Evolutionary conservation across 352 stramenopile species (phyloP), one percentile per base, ranked within the genome.

Genomic region (Phytophthora palmivora): DNA sequence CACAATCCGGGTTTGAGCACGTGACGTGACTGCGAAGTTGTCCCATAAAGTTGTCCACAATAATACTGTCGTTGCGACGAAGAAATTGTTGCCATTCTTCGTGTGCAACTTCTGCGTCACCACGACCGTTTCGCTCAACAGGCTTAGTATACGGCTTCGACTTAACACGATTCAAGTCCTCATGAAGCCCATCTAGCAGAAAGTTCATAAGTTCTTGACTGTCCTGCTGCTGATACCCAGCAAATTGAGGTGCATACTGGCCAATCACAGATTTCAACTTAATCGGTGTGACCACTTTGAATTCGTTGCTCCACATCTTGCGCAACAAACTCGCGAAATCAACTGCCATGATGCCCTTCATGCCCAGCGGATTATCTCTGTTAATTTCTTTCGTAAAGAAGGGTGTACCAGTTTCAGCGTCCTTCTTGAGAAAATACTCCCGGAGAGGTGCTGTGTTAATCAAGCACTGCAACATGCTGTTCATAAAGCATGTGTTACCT

Each of bases 241-340:
- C 82, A 69, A 98, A 96, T 56, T 96, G 90, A 6, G 89, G 88
- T 12, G 87, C 87, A 51, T 94, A 96, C 58, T 94, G 74, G 0
- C 87, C 87, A 42, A 96, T 96, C 11, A 94, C 83, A 1, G 78
- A 75, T 64, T 96, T 97, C n/a, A 96, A 61, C 18, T 83, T 72
- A 1, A 74, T 85, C 5, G 91, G 87, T 3, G 82, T 78, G 4
- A 97, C 83, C 9, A 94, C 79, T 5, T 77, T 88, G 69, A 89
- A 97, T 42, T 97, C 79, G 16, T 90, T 92, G 32, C 78, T 84
- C 94, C 97, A 99, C 70, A 99, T 96, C 45, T 97, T 87, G n/a
- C 87, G 83, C 16, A 99, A 55, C 6, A 99, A 72, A 22, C 74
- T 83, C 0, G 91, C 96, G 78, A 99, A 99, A n/a, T 97, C 91